Evolutionary conservation across 345 rosid species (phyloP), one percentile per base, ranked within the genome.

Genomic region (Citrus trifoliata): DNA sequence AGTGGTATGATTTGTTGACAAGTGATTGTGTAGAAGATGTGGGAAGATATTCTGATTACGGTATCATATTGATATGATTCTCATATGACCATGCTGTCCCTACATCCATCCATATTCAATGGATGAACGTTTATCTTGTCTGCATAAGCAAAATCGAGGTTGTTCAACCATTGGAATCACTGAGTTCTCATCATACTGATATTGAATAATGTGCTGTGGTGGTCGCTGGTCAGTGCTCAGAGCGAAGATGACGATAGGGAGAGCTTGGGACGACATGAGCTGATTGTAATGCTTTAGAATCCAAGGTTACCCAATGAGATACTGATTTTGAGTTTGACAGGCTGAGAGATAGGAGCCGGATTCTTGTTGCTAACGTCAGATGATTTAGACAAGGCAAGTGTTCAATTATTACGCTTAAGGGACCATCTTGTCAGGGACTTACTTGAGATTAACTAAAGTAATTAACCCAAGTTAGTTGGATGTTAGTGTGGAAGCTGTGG

Each of bases 351-450:
- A 48, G 64, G 78, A 27, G 51, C 69, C 51, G 46, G 79, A 61
- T 28, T 78, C 56, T 60, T 73, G 72, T 61, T 78, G 79, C 68
- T 40, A 63, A 56, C 71, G 76, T 68, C 77, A 46, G 55, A 79
- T 76, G 74, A 82, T 65, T 82, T 22, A 63, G 79, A 53, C 79
- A 74, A 62, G 46, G n/a, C 16, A 38, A 38, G 71, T 79, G 82
- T 35, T 71, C 67, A 79, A 82, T 82, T 75, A 79, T 82, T 82
- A 58, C n/a, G 16, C 64, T 71, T 7, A 62, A 27, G 77, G 82
- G 79, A 25, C 59, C 79, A 72, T 8, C 61, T 25, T 48, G 69
- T 58, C 75, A 40, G 62, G 22, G 32, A 70, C 80, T 61, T 33
- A 65, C 38, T 79, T 79, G 46, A 59, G 68, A 70, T 71, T 75